These are phyloP conservation scores for Penicillium canariense DNA, from an alignment of 495 filamentous ascomycete species.

Conservation along the genomic window DNA sequence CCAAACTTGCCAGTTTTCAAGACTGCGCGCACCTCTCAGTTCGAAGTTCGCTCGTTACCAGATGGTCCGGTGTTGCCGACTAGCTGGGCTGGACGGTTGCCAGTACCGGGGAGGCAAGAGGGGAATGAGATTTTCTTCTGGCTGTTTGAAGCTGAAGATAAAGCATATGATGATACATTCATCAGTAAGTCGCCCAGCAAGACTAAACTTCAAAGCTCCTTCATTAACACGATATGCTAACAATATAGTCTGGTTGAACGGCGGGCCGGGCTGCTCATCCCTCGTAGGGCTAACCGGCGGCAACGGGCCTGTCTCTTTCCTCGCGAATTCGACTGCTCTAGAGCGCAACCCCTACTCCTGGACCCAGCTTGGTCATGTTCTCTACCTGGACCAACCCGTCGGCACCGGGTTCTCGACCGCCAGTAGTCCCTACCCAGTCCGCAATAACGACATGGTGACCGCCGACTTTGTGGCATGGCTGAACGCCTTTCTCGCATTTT, in stretches of 20 bases:
- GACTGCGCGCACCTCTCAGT: slow-evolving; percentile 17
- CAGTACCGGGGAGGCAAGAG: slow-evolving; percentile 28
- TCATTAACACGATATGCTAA: not conserved
- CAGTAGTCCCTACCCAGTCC: slow-evolving; percentile 28
- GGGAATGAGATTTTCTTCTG: slow-evolving; percentile 45
- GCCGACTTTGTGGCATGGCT: slow-evolving; percentile 38
- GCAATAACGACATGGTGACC: slow-evolving; percentile 30
- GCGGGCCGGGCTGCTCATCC: slow-evolving; percentile 66
- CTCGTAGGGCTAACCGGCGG: slow-evolving; percentile 56
- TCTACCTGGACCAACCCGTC: slow-evolving; percentile 45
- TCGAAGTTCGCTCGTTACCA: slow-evolving; percentile 32
- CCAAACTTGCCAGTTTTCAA: not conserved
- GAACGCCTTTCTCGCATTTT: slow-evolving; percentile 31
- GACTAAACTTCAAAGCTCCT: not conserved
- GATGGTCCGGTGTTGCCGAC: slow-evolving; percentile 28
- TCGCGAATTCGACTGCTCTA: slow-evolving; percentile 27
- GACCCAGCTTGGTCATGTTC: slow-evolving; percentile 39
- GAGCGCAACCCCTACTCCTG: slow-evolving; percentile 36
- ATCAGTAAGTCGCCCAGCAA: slow-evolving; percentile 28
- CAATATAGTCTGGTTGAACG: slow-evolving; percentile 60
- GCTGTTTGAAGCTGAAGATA: slow-evolving; percentile 37
- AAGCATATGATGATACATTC: slow-evolving; percentile 32
- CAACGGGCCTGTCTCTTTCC: slow-evolving; percentile 31
- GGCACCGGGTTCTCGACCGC: slow-evolving; percentile 40
- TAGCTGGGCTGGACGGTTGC: slow-evolving; percentile 44